phyloP scores from a whole-genome alignment of 2,329 filamentous ascomycete species.

The Arthrobotrys pseudoclavata region DNA sequence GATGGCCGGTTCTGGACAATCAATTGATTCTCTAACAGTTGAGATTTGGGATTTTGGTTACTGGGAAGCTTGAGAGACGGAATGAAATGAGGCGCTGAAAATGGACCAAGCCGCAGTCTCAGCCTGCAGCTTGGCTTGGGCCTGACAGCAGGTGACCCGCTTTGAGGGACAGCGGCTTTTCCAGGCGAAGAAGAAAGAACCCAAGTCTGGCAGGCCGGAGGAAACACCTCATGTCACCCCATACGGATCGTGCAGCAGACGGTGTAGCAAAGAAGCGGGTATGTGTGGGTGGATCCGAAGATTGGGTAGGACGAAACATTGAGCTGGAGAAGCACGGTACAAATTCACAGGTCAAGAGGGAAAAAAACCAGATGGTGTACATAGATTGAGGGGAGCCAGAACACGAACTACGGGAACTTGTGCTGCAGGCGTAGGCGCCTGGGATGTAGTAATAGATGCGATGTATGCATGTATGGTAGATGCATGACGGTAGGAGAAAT shows the following conservation, averaged over 20 bases:
- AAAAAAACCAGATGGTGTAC: constrained; percentile 7
- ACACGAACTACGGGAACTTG: constrained; percentile 6
- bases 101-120: constrained; percentile 27
- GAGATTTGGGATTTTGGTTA: constrained; percentile 2
- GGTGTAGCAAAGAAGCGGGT: constrained; percentile 55
- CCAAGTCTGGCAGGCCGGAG: constrained; percentile 28
- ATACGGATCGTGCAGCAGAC: constrained; percentile 53
- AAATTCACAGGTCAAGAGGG: constrained; percentile 30
- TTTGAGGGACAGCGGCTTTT: constrained; percentile 22
- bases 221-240: constrained; percentile 37
- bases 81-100: constrained; percentile 28
- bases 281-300: constrained; percentile 55
- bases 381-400: constrained; percentile 30
- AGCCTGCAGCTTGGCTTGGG: constrained; percentile 25
- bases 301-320: constrained; percentile 57
- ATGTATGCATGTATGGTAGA: constrained; percentile 11
- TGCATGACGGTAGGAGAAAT: constrained; percentile 35
- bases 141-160: constrained; percentile 30
- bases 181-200: constrained; percentile 13
- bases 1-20: background rate
- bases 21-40: constrained; percentile 16
- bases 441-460: constrained; percentile 49
- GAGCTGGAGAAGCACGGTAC: constrained; percentile 45
- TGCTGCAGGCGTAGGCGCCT: constrained; percentile 15
- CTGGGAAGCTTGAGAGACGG: constrained; percentile 11